Conservation (phyloP, 176 grass and related monocot species). For the Carex cristatella region DNA sequence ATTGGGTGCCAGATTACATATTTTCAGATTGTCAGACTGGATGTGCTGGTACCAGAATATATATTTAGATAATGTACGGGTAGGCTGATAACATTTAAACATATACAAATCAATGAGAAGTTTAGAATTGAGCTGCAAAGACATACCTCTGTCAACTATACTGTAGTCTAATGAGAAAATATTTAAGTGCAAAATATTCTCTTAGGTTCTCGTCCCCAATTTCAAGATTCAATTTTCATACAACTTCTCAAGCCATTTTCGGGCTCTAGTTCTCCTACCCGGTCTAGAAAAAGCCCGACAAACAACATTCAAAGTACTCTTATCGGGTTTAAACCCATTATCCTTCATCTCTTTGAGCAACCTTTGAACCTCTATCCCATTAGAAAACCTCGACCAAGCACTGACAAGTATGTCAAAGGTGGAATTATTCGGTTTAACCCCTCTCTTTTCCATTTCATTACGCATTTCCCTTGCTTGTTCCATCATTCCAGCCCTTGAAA, state of each 20-base stretch:
- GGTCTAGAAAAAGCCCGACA: constrained; percentile 73
- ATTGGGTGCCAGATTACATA: neutral
- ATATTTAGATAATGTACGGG: neutral
- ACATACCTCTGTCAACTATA: neutral
- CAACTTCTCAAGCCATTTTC: constrained; percentile 45
- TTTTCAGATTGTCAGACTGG: neutral
- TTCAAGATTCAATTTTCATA: constrained; percentile 36
- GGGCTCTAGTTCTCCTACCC: constrained; percentile 45
- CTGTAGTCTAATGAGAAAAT: neutral
- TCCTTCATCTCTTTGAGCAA: constrained; percentile 85
- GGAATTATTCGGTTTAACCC: constrained; percentile 46
- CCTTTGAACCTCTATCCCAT: constrained; percentile 56
- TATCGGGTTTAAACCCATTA: constrained; percentile 56
- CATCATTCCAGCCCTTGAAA: constrained; percentile 83
- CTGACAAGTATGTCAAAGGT: constrained; percentile 82
- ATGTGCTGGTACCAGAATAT: neutral
- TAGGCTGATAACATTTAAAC: neutral
- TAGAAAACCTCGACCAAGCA: constrained; percentile 80
- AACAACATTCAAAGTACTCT: constrained; percentile 56
- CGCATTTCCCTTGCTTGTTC: constrained; percentile 74
- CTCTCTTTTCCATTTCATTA: constrained; percentile 74
- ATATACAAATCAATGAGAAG: neutral
- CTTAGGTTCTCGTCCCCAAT: neutral
- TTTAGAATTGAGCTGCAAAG: neutral
- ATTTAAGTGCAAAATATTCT: neutral